Base-by-base conservation (phyloP, 257 asterid genomes). In the Penstemon eatonii region DNA sequence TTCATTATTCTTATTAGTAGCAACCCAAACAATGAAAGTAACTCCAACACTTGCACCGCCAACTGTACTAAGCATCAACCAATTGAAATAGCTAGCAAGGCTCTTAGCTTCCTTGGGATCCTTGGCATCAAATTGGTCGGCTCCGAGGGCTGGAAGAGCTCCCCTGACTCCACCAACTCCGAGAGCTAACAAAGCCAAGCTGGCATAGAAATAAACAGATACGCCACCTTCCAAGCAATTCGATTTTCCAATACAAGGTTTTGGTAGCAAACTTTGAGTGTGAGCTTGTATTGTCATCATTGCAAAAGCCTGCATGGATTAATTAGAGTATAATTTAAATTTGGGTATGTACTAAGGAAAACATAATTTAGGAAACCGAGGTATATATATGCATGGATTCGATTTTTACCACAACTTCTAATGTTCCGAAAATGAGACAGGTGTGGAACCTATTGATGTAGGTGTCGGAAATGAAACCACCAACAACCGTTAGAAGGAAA, bases 381-480 rank as follows among this genome's bases (percentile, higher is more conserved):
- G 33, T 1, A 25, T 1, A 2, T n/a, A 15, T 25, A 25, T 25
- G 33, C 33, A 65, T 10, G 52, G 18, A 54, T 18, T 36, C 12
- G 25, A 43, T 4, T 39, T 25, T 25, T 76, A 90, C 97, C 76
- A 78, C 0, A 15, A 88, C 36, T 78, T 90, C 97, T 0, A 86
- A 7, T 0, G 73, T 40, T 3, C 96, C 97, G 54, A 90, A 90
- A 49, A 88, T 82, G 71, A 90, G 79, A 60, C 78, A 60, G 5
- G 97, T 85, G 25, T 71, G 78, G 78, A 80, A 79, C 63, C 96
- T 65, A 74, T 84, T 73, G 64, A 88, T 70, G 72, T 75, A 88
- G 39, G 94, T 86, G 70, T 90, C 97, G 4, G 96, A 86, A 65
- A 90, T 82, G 85, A 90, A 86, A 39, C 87, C 97, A 47, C 97